A percentile compares a stretch with the other conserved stretches of the same genome.
phyloP scores from a whole-genome alignment of 1,139 yeast genomes.

The Hyphopichia pseudoburtonii region DNA sequence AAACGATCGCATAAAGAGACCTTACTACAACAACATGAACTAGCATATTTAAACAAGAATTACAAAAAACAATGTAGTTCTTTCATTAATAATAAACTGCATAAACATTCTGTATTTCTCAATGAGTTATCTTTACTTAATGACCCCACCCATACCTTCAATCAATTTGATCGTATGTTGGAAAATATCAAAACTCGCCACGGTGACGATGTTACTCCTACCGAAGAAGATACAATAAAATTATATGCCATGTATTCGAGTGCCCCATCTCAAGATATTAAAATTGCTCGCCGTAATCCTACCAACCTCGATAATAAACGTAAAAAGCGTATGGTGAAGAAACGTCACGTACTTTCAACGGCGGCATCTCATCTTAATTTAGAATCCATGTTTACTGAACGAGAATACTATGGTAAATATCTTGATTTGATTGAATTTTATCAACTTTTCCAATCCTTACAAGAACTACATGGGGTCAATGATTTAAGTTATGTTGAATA shows the following conservation, averaged over 20 bases:
- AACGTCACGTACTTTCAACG: conserved; percentile 44
- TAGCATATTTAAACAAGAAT: conserved; percentile 50
- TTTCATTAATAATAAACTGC: conserved; percentile 12
- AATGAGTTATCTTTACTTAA: conserved; percentile 22
- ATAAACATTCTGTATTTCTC: conserved; percentile 14
- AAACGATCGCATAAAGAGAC: conserved; percentile 46
- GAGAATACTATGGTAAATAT: conserved; percentile 65
- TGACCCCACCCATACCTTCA: conserved; percentile 31
- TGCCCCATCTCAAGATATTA: conserved; percentile 18
- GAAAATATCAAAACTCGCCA: conserved; percentile 24
- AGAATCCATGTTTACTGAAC: conserved; percentile 51
- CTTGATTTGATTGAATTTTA: conserved; percentile 58
- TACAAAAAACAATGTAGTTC: conserved; percentile 36
- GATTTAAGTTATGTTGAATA: conserved; percentile 50
- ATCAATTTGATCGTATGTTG: conserved; percentile 44
- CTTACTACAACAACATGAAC: conserved; percentile 69
- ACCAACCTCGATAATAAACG: too few relatives aligned
- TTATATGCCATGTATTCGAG: conserved; percentile 40
- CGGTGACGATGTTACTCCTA: conserved; percentile 5
- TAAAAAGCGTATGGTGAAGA: conserved; percentile 28
- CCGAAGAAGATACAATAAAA: conserved; percentile 34
- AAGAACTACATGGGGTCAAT: conserved; percentile 13
- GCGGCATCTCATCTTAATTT: conserved; percentile 51
- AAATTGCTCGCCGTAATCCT: conserved; percentile 13
- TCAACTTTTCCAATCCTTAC: conserved; percentile 49